Evolutionary conservation across 2,329 filamentous ascomycete genomes (phyloP), one percentile per base, ranked within the genome.

Genomic region (Ophiocordyceps australis): DNA sequence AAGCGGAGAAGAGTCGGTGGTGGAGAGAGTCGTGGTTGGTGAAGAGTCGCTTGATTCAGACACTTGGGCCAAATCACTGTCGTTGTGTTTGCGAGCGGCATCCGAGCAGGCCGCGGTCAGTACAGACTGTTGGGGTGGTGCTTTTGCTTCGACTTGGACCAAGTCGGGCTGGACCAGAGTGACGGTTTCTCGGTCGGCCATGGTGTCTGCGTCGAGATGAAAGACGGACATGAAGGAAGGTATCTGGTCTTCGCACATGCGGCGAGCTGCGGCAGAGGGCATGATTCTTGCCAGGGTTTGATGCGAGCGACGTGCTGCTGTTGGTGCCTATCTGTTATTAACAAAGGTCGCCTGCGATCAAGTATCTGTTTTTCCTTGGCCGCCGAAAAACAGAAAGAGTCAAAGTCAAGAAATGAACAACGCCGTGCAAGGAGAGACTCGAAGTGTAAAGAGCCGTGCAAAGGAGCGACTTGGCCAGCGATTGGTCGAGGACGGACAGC

Each of bases 1-100:
- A 25, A 89, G 63, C 17, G 82, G 80, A 7, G 82, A 86, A 5
- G 85, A 91, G 52, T 93, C 86, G 35, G 86, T 81, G 13, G 82
- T 93, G 5, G 83, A 93, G 25, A 89, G 68, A 3, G 86, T 93
- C 4, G 85, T 94, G 7, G 86, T 95, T 2, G 89, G 89, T 7
- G 86, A 95, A 14, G 86, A 93, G 42, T 93, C 85, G 22, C 80
- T 80, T 2, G 89, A 95, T 35, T 80, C 81, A 11, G 78, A 80
- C 28, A 65, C 65, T 34, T 77, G 74, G 3, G 77, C 81, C 7
- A 75, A 85, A n/a, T 70, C 75, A 53, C 76, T 82, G 44, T 80
- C 68, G 45, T 72, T 65, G 46, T 80, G 76, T 42, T 74, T 71
- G 50, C 82, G 78, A 35, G 57, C 57, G 32, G 55, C 43, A 37